Evolutionary conservation across 495 filamentous ascomycete species (phyloP).

Genomic region (Pseudomonodictys pantanalensis): DNA sequence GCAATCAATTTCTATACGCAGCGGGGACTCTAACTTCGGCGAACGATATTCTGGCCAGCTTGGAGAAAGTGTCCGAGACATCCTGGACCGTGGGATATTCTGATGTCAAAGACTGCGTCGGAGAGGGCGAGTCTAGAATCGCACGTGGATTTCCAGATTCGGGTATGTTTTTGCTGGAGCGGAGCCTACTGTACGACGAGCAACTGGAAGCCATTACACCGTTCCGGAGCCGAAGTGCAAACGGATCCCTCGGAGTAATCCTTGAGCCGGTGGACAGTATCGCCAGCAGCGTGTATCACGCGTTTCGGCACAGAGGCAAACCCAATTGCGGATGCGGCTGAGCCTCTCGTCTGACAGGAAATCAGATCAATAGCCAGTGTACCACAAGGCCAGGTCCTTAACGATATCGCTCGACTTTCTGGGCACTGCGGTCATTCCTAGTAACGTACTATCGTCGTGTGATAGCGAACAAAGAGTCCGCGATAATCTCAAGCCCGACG

Average conservation of each 20-base stretch:
- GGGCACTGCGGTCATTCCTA: too few relatives aligned
- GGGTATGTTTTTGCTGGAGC: constrained; percentile 35
- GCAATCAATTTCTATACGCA: constrained; percentile 33
- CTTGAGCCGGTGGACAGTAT: constrained; percentile 26
- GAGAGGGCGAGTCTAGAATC: constrained; percentile 31
- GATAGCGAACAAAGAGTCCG: too few relatives aligned
- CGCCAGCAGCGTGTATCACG: constrained; percentile 17
- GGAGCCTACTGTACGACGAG: constrained; percentile 34
- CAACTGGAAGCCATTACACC: constrained; percentile 12
- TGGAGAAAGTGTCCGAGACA: constrained; percentile 22
- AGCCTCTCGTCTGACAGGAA: too few relatives aligned
- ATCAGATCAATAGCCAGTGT: too few relatives aligned
- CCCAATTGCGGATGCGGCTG: constrained; percentile 14
- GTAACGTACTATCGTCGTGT: too few relatives aligned
- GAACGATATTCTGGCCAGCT: constrained; percentile 19
- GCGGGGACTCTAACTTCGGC: constrained; percentile 23
- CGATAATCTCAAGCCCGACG: too few relatives aligned
- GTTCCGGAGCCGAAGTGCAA: constrained; percentile 21
- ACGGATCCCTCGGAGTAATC: constrained; percentile 17
- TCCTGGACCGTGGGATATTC: constrained; percentile 27
- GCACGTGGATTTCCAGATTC: constrained; percentile 26
- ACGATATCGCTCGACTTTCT: too few relatives aligned
- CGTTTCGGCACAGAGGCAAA: constrained; percentile 25
- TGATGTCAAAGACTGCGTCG: constrained; percentile 27
- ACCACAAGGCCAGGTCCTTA: too few relatives aligned